phyloP scores from a whole-genome alignment of 192 early-diverging fungal genomes.

The Entomortierella parvispora region DNA sequence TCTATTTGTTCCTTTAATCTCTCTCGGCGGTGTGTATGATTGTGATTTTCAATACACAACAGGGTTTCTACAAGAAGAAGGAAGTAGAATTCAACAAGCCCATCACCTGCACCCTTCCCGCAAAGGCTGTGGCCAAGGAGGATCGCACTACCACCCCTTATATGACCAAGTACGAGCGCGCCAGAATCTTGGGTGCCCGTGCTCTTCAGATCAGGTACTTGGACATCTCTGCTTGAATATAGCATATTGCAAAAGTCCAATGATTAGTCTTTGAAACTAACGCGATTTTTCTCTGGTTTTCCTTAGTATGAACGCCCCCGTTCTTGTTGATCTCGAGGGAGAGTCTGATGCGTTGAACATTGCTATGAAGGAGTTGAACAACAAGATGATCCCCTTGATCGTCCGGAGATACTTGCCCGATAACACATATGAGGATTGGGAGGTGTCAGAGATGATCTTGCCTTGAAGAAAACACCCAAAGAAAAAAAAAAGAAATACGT shows the following conservation, averaged over 20 bases:
- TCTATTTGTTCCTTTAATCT: neutral
- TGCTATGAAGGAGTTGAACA: constrained; percentile 93
- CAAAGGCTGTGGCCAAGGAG: constrained; percentile 68
- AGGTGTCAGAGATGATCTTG: constrained; percentile 87
- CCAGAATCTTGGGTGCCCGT: constrained; percentile 87
- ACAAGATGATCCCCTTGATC: constrained; percentile 92
- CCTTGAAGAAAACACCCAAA: constrained; percentile 17
- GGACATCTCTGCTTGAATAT: neutral
- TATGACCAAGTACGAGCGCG: constrained; percentile 99
- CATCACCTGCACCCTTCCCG: constrained; percentile 10
- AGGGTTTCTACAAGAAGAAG: constrained; percentile 17
- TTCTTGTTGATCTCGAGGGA: constrained; percentile 93
- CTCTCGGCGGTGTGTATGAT: neutral
- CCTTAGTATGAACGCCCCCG: constrained; percentile 95
- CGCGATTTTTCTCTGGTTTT: constrained; percentile 4
- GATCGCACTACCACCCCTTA: constrained; percentile 93
- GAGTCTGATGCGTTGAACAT: constrained; percentile 95
- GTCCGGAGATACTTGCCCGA: constrained; percentile 95
- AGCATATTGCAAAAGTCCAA: neutral
- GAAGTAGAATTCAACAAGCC: constrained; percentile 32
- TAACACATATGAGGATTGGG: constrained; percentile 94
- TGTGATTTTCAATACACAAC: neutral
- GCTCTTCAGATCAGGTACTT: constrained; percentile 94
- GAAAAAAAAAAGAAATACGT: neutral
- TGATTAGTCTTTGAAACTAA: neutral